Evolutionary conservation across 2,329 filamentous ascomycete species (phyloP).

Genomic region (Aspergillus terreus): DNA sequence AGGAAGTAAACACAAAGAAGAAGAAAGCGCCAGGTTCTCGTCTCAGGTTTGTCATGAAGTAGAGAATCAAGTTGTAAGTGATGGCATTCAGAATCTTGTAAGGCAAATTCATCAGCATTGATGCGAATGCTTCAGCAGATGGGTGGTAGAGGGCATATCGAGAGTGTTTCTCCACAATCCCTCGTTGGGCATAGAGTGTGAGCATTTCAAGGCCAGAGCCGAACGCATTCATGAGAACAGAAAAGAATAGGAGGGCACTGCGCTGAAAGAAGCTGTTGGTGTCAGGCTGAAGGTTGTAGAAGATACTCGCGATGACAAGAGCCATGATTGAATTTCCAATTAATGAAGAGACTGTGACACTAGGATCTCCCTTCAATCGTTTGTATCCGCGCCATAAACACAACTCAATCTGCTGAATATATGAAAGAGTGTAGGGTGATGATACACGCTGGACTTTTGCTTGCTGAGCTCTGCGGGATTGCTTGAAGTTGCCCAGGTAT

Average conservation of each 20-base stretch:
- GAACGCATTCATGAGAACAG: slow-evolving; percentile 78
- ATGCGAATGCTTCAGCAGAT: slow-evolving; percentile 4
- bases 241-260: slow-evolving; percentile 76
- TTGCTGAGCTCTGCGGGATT: slow-evolving; percentile 32
- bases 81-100: slow-evolving; percentile 70
- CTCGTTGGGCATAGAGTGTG: slow-evolving; percentile 13
- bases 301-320: slow-evolving; percentile 72
- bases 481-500: slow-evolving; percentile 22
- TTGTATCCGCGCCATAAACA: slow-evolving; percentile 75
- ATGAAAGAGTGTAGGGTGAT: slow-evolving; percentile 79
- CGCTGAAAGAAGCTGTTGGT: slow-evolving; percentile 71
- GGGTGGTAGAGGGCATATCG: slow-evolving; percentile 19
- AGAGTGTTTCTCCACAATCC: slow-evolving; percentile 16
- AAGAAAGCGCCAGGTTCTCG: slow-evolving; percentile 74
- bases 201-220: slow-evolving; percentile 62
- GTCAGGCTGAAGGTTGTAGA: slow-evolving; percentile 66
- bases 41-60: slow-evolving; percentile 79
- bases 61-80: slow-evolving; percentile 70
- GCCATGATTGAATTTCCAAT: slow-evolving; percentile 66
- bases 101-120: slow-evolving; percentile 47
- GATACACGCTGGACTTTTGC: slow-evolving; percentile 50
- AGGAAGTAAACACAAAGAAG: slow-evolving; percentile 74
- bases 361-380: slow-evolving; percentile 69
- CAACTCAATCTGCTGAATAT: slow-evolving; percentile 66
- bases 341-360: slow-evolving; percentile 61